Evolutionary conservation across 192 early-diverging fungal species (phyloP).

Genomic region (Backusella parvicylindrica): DNA sequence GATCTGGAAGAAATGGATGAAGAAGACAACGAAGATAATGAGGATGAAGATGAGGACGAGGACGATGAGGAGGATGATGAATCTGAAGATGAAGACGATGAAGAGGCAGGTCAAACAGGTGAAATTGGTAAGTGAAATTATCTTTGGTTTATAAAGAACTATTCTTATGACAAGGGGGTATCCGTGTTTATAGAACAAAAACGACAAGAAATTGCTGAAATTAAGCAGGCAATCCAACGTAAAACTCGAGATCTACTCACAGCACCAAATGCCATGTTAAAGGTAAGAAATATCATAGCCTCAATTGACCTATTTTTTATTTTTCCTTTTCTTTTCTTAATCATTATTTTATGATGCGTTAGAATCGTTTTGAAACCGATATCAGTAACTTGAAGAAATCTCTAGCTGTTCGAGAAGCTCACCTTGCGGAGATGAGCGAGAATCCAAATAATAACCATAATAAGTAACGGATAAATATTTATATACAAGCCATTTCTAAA

Average conservation of each 20-base stretch:
- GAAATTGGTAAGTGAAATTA: constrained; percentile 32
- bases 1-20: constrained; percentile 47
- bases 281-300: constrained; percentile 41
- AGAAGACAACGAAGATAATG: constrained; percentile 46
- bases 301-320: background rate
- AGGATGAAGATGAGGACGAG: constrained; percentile 51
- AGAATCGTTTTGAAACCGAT: constrained; percentile 67
- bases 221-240: constrained; percentile 55
- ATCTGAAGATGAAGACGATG: constrained; percentile 47
- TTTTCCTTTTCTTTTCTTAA: background rate
- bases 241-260: constrained; percentile 49
- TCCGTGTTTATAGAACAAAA: constrained; percentile 33
- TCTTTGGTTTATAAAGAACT: background rate
- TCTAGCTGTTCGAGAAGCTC: constrained; percentile 55
- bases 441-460: background rate
- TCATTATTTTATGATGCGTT: background rate
- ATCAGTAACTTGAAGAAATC: constrained; percentile 56
- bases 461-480: background rate
- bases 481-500: background rate
- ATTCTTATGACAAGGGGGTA: background rate
- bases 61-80: constrained; percentile 50
- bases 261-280: constrained; percentile 70
- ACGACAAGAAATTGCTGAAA: constrained; percentile 60
- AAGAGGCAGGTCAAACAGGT: constrained; percentile 30
- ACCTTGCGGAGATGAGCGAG: constrained; percentile 45